Base-by-base conservation (phyloP, 148 eudicot genomes). In the Oxyria digyna region DNA sequence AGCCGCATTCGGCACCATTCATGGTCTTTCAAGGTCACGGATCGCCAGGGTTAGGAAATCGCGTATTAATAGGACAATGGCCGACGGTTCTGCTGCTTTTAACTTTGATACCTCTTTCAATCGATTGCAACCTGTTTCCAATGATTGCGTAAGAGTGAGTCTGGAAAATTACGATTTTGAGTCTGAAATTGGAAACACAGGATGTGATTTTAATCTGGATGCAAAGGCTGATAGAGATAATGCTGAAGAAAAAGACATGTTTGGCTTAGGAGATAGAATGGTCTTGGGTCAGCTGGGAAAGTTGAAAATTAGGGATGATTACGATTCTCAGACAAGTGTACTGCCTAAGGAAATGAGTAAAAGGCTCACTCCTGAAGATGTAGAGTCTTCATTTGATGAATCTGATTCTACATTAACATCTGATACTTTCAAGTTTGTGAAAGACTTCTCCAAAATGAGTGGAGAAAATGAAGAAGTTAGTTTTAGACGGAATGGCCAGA, bases 361-460 rank as follows among this genome's bases (percentile, higher is more conserved):
- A 50, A 72, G 54, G 73, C 67, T 66, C 71, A 43, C 65, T 66
- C 50, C 76, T n/a, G 17, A 55, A 13, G 73, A 75, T 35, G 73
- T 67, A 73, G 83, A 67, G 54, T 76, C 70, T 69, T 69, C 75
- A 40, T 71, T 70, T 69, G 85, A 74, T 52, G 82, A 76, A 65
- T 79, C 78, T 73, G 71, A 74, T 64, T 84, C 78, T 52, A 78
- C 76, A 64, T 74, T 72, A 74, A 91, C 83, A 74, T 83, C 84
- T 71, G 92, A 85, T 73, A 88, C 89, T 84, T 94, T 86, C 69
- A 78, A 69, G 69, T 78, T 96, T 67, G 96, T 90, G 12, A 70
- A 71, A 64, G 87, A 79, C 23, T 81, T 85, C 70, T 79, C 87
- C 21, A 87, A 85, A 66, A 74, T 76, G 32, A 74, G 80, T 32